phyloP scores from a whole-genome alignment of 768 basidiomycete species.

The Boletales sp. region DNA sequence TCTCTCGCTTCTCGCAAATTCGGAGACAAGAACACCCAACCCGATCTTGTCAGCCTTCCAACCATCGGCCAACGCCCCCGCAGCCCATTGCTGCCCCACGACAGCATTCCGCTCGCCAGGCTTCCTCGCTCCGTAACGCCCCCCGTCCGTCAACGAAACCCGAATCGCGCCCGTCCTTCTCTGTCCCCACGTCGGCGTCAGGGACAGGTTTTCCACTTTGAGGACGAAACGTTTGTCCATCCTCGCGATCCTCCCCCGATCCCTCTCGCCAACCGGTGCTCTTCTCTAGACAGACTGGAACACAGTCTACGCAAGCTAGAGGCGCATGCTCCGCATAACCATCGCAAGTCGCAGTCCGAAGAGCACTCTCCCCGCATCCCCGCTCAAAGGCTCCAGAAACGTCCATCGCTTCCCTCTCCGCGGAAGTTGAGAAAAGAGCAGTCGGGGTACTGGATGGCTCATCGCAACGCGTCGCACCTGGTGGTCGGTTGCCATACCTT shows the following conservation, averaged over 20 bases:
- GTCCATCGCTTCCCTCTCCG: constrained; percentile 21
- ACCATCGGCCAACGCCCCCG: background rate
- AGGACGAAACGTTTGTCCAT: constrained; percentile 12
- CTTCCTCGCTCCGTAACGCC: background rate
- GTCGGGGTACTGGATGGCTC: constrained; percentile 2
- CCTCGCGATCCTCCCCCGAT: constrained; percentile 18
- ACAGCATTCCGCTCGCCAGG: background rate
- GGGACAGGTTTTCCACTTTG: constrained; percentile 24
- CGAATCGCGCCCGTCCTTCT: constrained; percentile 4
- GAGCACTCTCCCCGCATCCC: constrained; percentile 2
- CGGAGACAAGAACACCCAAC: background rate
- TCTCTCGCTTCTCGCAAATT: constrained; percentile 14
- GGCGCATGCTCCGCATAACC: constrained; percentile 25
- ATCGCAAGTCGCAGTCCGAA: constrained; percentile 20
- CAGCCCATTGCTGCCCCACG: background rate
- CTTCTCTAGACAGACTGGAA: constrained; percentile 32
- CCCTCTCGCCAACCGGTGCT: constrained; percentile 18
- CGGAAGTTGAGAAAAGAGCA: constrained; percentile 11
- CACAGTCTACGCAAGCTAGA: constrained; percentile 32
- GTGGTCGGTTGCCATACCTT: constrained; percentile 5
- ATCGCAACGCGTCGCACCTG: background rate
- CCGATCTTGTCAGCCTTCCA: background rate
- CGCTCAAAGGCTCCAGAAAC: constrained; percentile 5
- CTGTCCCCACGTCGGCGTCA: constrained; percentile 18
- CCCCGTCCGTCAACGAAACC: constrained; percentile 7